Percentiles rank a stretch among this genome's conserved stretches.
phyloP scores from a whole-genome alignment of 1,284 basidiomycete species.

The Puccinia horiana region DNA sequence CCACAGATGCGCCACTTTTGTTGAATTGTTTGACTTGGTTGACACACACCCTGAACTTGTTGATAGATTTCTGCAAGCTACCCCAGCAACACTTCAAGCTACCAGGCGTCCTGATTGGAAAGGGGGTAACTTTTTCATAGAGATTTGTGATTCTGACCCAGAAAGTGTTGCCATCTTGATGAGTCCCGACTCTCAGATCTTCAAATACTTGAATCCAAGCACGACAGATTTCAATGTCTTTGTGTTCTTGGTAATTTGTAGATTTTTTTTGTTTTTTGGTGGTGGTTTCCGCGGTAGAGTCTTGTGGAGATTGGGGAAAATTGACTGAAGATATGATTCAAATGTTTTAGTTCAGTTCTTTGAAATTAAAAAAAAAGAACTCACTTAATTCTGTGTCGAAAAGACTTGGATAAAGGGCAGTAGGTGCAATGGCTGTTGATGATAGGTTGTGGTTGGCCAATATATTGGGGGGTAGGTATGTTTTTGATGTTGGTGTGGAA shows the following conservation, averaged over 20 bases:
- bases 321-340: no score
- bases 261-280: background rate
- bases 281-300: no score
- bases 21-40: background rate
- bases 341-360: no score
- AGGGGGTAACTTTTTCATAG: background rate
- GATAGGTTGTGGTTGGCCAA: no score
- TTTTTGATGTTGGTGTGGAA: no score
- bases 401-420: no score
- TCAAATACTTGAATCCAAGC: constrained; percentile 11
- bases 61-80: background rate
- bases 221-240: background rate
- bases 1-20: background rate
- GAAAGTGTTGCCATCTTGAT: background rate
- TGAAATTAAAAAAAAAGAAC: no score
- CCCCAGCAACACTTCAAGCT: constrained; percentile 13
- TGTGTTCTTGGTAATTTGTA: background rate
- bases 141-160: background rate
- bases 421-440: no score
- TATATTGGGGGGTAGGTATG: no score
- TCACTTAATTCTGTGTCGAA: no score
- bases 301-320: no score
- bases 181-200: background rate
- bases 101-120: background rate
- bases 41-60: background rate